Evolutionary conservation across 768 basidiomycete species (phyloP).

Genomic region (Serpula lacrymans): DNA sequence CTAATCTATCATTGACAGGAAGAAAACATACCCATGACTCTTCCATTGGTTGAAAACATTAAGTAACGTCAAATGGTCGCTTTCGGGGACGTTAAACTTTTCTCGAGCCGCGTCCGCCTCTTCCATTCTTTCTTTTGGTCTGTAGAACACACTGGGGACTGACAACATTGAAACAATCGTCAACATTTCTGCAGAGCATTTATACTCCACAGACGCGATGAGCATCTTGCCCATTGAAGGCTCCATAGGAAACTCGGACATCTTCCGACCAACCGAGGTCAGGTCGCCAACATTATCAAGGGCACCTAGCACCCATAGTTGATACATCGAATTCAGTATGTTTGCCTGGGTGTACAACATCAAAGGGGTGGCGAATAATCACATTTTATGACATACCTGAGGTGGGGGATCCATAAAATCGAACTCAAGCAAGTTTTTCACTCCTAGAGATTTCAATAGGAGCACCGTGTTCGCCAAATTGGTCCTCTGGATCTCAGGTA

Average conservation of each 20-base stretch:
- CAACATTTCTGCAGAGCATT: constrained; percentile 92
- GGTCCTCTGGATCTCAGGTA: constrained; percentile 97
- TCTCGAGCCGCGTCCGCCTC: constrained; percentile 97
- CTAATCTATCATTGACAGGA: neutral
- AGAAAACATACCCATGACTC: constrained; percentile 72
- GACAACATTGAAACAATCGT: constrained; percentile 99
- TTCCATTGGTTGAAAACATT: constrained; percentile 99
- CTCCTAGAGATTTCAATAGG: constrained; percentile 91
- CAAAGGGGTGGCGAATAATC: neutral
- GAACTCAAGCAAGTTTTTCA: constrained; percentile 96
- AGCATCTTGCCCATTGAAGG: constrained; percentile 99
- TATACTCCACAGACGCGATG: constrained; percentile 84
- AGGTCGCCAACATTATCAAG: constrained; percentile 97
- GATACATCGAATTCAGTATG: constrained; percentile 99
- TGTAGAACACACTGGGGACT: constrained; percentile 96
- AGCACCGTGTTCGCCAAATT: constrained; percentile 97
- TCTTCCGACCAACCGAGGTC: constrained; percentile 88
- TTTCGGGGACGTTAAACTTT: constrained; percentile 98
- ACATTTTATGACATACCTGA: constrained; percentile 50
- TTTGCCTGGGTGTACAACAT: constrained; percentile 57
- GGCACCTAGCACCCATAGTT: constrained; percentile 97
- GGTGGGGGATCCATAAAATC: constrained; percentile 99
- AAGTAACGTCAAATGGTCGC: constrained; percentile 91
- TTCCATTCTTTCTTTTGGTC: constrained; percentile 96
- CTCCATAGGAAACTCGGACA: constrained; percentile 99